phyloP scores from a whole-genome alignment of 108 stramenopile species.

The Pseudonitzschia multiseries region DNA sequence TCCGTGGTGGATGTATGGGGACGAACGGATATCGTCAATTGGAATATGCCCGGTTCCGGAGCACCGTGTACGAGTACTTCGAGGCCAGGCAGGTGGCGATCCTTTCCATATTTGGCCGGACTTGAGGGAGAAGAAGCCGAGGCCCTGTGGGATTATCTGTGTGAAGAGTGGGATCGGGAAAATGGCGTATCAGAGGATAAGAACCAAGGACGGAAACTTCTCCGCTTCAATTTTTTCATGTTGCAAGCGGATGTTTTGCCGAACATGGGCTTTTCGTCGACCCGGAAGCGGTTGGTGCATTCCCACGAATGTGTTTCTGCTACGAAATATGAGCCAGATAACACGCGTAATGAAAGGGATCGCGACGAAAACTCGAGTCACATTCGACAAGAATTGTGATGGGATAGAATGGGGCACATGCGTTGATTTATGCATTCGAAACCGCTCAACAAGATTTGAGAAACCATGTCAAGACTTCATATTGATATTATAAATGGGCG shows the following conservation, averaged over 20 bases:
- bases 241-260: slow-evolving; percentile 82
- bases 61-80: slow-evolving; percentile 82
- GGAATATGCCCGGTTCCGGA: slow-evolving; percentile 81
- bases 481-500: too few species aligned
- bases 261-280: slow-evolving; percentile 84
- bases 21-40: slow-evolving; percentile 51
- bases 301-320: slow-evolving; percentile 56
- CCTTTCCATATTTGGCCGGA: slow-evolving; percentile 80
- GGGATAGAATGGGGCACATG: background rate
- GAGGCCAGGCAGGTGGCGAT: slow-evolving; percentile 82
- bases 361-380: background rate
- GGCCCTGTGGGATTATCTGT: slow-evolving; percentile 78
- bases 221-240: slow-evolving; percentile 85
- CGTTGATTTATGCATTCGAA: background rate
- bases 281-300: slow-evolving; percentile 78
- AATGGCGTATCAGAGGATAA: slow-evolving; percentile 41
- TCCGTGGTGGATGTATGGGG: slow-evolving; percentile 86
- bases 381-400: slow-evolving; percentile 3
- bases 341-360: background rate
- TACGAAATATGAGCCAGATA: background rate
- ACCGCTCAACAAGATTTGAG: too few species aligned
- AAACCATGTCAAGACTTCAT: too few species aligned
- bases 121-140: slow-evolving; percentile 76
- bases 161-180: slow-evolving; percentile 76
- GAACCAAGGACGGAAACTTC: slow-evolving; percentile 49